phyloP scores from a whole-genome alignment of 805 yeast species.

The Gaillardinia entomophila region DNA sequence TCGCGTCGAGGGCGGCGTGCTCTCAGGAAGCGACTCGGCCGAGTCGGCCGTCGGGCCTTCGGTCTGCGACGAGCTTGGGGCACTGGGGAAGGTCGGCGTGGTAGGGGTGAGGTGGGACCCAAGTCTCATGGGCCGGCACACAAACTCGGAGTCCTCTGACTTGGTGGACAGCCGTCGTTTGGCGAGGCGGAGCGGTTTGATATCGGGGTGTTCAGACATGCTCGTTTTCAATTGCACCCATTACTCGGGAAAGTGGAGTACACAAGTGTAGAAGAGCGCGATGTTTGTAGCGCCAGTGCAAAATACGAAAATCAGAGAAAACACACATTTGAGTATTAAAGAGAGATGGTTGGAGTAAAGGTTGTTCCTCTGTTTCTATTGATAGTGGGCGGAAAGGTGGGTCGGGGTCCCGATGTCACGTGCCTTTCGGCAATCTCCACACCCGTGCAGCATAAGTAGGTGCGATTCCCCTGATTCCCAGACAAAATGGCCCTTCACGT shows the following conservation, averaged over 20 bases:
- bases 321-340: too few relatives aligned
- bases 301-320: neutral
- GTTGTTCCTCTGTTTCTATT: neutral
- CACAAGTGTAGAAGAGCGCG: neutral
- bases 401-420: too few relatives aligned
- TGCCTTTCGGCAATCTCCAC: too few relatives aligned
- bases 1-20: neutral
- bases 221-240: neutral
- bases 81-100: neutral
- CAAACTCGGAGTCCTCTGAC: constrained; percentile 17
- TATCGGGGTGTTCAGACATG: neutral
- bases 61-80: neutral
- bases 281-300: neutral
- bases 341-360: neutral
- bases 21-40: neutral
- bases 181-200: constrained; percentile 2
- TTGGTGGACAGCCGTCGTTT: constrained; percentile 1
- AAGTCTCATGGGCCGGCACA: constrained; percentile 32
- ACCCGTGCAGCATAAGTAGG: too few relatives aligned
- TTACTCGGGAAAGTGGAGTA: neutral
- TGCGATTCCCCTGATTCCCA: too few relatives aligned
- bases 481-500: constrained; percentile 8
- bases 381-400: too few relatives aligned
- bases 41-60: neutral
- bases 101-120: constrained; percentile 6